Evolutionary conservation across 495 filamentous ascomycete species (phyloP), one percentile per base, ranked within the genome.

Genomic region (Penicillium salamii): DNA sequence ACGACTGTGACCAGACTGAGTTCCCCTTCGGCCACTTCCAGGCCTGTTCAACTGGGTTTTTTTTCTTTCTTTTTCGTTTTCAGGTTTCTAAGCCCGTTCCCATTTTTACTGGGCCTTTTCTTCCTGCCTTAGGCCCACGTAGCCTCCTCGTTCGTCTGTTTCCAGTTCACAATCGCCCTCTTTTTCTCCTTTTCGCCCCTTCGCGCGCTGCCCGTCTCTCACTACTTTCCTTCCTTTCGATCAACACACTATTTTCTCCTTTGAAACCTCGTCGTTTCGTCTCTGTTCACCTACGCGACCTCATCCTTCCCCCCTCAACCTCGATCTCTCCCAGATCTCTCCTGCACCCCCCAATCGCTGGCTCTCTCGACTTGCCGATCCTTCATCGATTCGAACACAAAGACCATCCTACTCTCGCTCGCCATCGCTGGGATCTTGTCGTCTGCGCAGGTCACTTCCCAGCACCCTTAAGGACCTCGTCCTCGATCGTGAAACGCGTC

Each of bases 251-350:
- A 44, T 55, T 58, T 54, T 52, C 47, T 59, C 53, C 46, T 35
- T 38, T 49, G 42, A 42, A 8, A 26, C 23, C 49, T 37, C 42
- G 40, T 61, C 61, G 14, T 53, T 29, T 45, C 38, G 57, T 17
- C 57, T 66, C 61, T 53, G 53, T 52, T 57, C 43, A 57, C 62
- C 50, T 47, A 59, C 61, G 65, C 68, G 66, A 69, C 63, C 59
- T 55, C 54, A 36, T 43, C 52, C 45, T 45, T 20, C 42, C 53
- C n/a, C 57, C 48, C 49, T 54, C 49, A 53, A 44, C 47, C 38
- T 57, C 54, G 46, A 63, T 49, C 42, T 57, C 64, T 62, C 55
- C 58, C 58, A 54, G 54, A 58, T 60, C 56, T 59, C 54, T 53
- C 41, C 42, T 38, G 35, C 33, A 35, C 35, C 47, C 38, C 37